Percentiles rank a stretch among this genome's conserved stretches.
phyloP scores from a whole-genome alignment of 1,284 basidiomycete species.

The Malassezia globosa region DNA sequence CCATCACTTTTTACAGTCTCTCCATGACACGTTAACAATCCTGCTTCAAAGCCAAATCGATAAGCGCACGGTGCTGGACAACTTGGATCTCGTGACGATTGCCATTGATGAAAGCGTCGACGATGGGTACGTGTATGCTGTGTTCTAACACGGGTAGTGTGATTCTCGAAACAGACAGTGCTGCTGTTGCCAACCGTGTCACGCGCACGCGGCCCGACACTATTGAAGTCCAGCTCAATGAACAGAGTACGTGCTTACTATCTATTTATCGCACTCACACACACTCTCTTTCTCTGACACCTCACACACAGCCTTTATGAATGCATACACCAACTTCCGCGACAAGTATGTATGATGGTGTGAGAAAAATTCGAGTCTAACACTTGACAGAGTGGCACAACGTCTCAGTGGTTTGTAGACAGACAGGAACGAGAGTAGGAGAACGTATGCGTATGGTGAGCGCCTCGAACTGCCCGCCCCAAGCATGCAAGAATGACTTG shows the following conservation, averaged over 20 bases:
- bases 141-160: conserved; percentile 55
- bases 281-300: too few species aligned
- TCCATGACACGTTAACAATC: conserved; percentile 73
- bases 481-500: too few species aligned
- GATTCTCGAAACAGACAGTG: conserved; percentile 90
- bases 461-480: too few species aligned
- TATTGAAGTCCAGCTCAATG: conserved; percentile 97
- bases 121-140: conserved; percentile 64
- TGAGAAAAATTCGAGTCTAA: too few species aligned
- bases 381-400: conserved; percentile 8
- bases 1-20: conserved; percentile 66
- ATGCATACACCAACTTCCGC: conserved; percentile 44
- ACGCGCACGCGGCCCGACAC: conserved; percentile 80
- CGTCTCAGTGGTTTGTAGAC: conserved; percentile 16
- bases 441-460: too few species aligned
- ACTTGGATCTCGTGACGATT: conserved; percentile 80
- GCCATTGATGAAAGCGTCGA: conserved; percentile 95
- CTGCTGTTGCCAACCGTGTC: conserved; percentile 86
- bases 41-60: conserved; percentile 75
- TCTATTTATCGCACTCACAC: too few species aligned
- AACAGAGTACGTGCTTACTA: conserved; percentile 54
- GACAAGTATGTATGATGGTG: conserved; percentile 20
- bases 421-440: too few species aligned
- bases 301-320: conserved; percentile 39
- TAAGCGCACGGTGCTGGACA: conserved; percentile 87